These are phyloP conservation scores for Melocanna baccifera DNA, from an alignment of 176 grass and related monocot genomes.

Conservation along the genomic window DNA sequence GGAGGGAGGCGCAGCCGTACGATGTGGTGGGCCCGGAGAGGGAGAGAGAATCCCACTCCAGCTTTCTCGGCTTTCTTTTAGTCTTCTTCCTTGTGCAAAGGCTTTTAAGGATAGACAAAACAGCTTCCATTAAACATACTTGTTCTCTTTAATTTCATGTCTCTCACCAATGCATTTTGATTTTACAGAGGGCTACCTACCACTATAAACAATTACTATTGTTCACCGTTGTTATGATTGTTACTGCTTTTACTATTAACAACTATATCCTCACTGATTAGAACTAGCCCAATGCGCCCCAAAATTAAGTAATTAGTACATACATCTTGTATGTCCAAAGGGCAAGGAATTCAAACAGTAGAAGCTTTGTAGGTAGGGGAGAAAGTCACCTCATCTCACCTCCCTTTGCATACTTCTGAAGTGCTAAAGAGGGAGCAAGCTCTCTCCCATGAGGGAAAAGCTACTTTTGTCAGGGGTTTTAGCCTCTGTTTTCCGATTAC, in stretches of 20 bases:
- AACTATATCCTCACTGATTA: background rate
- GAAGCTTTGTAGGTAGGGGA: constrained; percentile 42
- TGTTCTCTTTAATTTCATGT: background rate
- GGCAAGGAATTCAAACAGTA: background rate
- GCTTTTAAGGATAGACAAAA: constrained; percentile 34
- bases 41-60: background rate
- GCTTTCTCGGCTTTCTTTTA: constrained; percentile 54
- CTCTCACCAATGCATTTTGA: background rate
- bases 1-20: constrained; percentile 51
- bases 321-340: constrained; percentile 8
- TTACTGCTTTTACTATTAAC: constrained; percentile 5
- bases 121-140: background rate
- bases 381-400: constrained; percentile 25
- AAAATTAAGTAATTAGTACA: background rate
- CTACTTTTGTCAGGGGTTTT: constrained; percentile 41
- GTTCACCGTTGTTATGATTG: background rate
- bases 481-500: constrained; percentile 3
- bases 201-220: background rate
- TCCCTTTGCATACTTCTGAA: constrained; percentile 40
- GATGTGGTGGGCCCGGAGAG: background rate
- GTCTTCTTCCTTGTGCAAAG: constrained; percentile 34
- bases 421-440: constrained; percentile 11
- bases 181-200: background rate
- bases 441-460: constrained; percentile 23
- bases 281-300: background rate